Conservation (phyloP, 495 filamentous ascomycete genomes). For the Neurospora sp. region DNA sequence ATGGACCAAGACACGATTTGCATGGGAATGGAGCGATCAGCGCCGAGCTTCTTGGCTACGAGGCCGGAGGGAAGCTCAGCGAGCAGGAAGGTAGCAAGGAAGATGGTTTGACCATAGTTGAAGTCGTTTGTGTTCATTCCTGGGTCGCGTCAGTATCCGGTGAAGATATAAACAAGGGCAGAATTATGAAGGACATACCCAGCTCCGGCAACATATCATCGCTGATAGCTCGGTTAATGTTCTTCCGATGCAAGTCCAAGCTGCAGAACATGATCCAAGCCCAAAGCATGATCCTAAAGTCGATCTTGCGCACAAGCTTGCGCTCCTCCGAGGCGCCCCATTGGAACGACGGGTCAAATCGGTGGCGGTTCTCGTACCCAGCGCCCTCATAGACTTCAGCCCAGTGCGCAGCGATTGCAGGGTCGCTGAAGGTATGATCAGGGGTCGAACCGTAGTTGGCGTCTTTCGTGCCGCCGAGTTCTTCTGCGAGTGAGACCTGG, state of each 20-base stretch:
- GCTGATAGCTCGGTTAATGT: constrained; percentile 37
- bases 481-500: constrained; percentile 5
- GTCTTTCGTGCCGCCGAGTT: background rate
- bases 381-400: constrained; percentile 22
- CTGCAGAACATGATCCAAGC: constrained; percentile 38
- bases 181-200: constrained; percentile 6
- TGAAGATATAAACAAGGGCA: background rate
- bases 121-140: constrained; percentile 40
- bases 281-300: constrained; percentile 24
- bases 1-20: constrained; percentile 38
- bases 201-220: constrained; percentile 32
- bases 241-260: constrained; percentile 33
- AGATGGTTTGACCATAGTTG: constrained; percentile 36
- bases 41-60: constrained; percentile 38
- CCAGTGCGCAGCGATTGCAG: constrained; percentile 18
- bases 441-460: constrained; percentile 24
- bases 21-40: constrained; percentile 37
- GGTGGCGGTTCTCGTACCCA: constrained; percentile 45
- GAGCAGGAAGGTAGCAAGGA: constrained; percentile 34
- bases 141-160: background rate
- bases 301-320: constrained; percentile 37
- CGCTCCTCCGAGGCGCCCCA: constrained; percentile 42
- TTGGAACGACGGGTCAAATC: constrained; percentile 39
- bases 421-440: constrained; percentile 23
- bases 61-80: constrained; percentile 40